These are phyloP conservation scores for Colletotrichum higginsianum DNA, from an alignment of 2,329 filamentous ascomycete genomes.

Conservation along the genomic window DNA sequence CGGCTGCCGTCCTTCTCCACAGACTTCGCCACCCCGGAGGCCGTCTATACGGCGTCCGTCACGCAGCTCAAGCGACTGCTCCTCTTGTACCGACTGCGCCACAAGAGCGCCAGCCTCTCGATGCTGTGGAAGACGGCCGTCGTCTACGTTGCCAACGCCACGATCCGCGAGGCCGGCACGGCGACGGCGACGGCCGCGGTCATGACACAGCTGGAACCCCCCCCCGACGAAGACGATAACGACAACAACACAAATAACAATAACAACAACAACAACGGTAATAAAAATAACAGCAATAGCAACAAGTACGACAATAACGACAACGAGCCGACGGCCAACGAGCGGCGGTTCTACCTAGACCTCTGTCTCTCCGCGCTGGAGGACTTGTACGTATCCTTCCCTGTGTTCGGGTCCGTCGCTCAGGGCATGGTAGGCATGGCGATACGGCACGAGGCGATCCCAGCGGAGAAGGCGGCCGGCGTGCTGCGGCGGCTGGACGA, in stretches of 20 bases:
- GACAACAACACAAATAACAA: no score
- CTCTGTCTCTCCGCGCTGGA: not conserved
- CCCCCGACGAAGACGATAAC: no score
- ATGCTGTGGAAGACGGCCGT: constrained; percentile 25
- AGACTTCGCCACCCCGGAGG: constrained; percentile 13
- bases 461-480: not conserved
- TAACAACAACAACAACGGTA: no score
- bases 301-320: no score
- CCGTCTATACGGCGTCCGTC: constrained; percentile 17
- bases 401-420: constrained; percentile 2
- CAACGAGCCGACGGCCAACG: not conserved
- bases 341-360: constrained; percentile 6
- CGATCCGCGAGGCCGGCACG: not conserved
- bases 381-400: constrained; percentile 5
- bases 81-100: constrained; percentile 2
- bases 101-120: constrained; percentile 5
- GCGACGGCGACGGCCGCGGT: not conserved
- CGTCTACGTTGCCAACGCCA: constrained; percentile 29
- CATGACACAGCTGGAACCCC: no score
- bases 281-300: no score
- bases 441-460: constrained; percentile 14
- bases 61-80: constrained; percentile 29
- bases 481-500: not conserved
- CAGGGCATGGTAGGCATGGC: constrained; percentile 26
- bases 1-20: constrained; percentile 9